Evolutionary conservation across 108 stramenopile species (phyloP), one percentile per base, ranked within the genome.

Genomic region (Licmophora abbreviata): DNA sequence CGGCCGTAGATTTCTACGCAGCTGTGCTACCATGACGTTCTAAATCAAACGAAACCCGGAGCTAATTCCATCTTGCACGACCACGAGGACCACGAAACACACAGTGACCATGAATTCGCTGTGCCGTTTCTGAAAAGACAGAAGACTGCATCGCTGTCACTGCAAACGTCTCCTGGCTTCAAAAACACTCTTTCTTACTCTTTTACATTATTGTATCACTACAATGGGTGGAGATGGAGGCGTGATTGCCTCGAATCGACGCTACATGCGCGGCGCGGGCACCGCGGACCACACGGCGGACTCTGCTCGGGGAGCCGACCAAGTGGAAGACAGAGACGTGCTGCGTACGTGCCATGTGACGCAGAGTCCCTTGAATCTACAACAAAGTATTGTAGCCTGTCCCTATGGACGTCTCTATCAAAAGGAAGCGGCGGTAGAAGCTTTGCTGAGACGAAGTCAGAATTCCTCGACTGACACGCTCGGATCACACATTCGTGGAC

Each of bases 181-280:
- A n/a, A n/a, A n/a, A n/a, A 35, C 12, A 35, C 12, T 12, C 10
- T 35, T 12, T 10, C 12, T 35, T 35, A 10, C 34, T 35, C 12
- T 12, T 12, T 12, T 35, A 10, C 34, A 12, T 35, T 12, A 54
- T 38, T 51, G n/a, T n/a, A n/a, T n/a, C n/a, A n/a, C n/a, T n/a
- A 79, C 47, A 52, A 93, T 92, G 90, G 90, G 90, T 68, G 90
- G 85, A 62, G 90, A 92, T 61, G 90, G 90, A 49, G 90, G 85
- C 17, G 84, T 85, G 0, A 78, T 92, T 59, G 78, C 78, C 45
- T 69, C 73, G 21, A 88, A 77, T 60, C 67, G 90, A 20, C 51
- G 58, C 37, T 92, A 83, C 63, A 76, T 88, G 71, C 81, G 90
- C 25, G 84, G 84, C 14, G 83, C 86, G 8, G 85, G 85, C 14